Base-by-base conservation (phyloP, 805 yeast species). In the Metschnikowia similis region DNA sequence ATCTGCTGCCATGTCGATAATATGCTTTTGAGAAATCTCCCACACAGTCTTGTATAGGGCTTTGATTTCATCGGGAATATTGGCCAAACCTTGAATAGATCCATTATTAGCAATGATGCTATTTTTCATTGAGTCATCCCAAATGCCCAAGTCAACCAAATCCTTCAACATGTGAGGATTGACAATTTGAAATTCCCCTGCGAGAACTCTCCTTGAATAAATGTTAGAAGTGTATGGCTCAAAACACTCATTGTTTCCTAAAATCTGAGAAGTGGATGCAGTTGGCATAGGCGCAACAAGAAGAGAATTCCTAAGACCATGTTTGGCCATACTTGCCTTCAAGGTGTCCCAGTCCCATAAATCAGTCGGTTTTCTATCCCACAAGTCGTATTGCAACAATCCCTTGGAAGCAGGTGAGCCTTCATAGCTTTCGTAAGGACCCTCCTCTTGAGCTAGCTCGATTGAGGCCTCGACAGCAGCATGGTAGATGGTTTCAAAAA, bases 271-370 rank as follows among this genome's bases (percentile, higher is more conserved):
- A 5, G 84, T 80, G 26, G 84, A 80, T n/a, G 84, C 84, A 51
- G 85, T 80, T 40, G 85, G 85, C 85, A 80, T 80, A 53, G 84
- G 84, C 0, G 85, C 85, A 54, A 80, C 83, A 56, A 80, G 73
- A 56, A 80, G 70, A 35, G 85, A 80, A 67, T 80, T 80, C 67
- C 85, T 74, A 41, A 80, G 58, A 41, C 85, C 85, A 60, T 74
- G 70, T 54, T 71, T 69, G 46, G 73, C 72, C 59, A 80, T 66
- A 50, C 71, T 67, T 53, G 68, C 73, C 65, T 79, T 80, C 58
- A 80, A 67, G n/a, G 67, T 47, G 57, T 78, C 83, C 85, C 85
- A 80, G 57, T 79, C 81, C 72, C 75, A 80, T 62, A 80, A 68
- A 55, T 76, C 80, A 41, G 83, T 70, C 45, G 85, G 85, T 65